Evolutionary conservation across 108 stramenopile genomes (phyloP), one percentile per base, ranked within the genome.

Genomic region (Cyclotella baltica): DNA sequence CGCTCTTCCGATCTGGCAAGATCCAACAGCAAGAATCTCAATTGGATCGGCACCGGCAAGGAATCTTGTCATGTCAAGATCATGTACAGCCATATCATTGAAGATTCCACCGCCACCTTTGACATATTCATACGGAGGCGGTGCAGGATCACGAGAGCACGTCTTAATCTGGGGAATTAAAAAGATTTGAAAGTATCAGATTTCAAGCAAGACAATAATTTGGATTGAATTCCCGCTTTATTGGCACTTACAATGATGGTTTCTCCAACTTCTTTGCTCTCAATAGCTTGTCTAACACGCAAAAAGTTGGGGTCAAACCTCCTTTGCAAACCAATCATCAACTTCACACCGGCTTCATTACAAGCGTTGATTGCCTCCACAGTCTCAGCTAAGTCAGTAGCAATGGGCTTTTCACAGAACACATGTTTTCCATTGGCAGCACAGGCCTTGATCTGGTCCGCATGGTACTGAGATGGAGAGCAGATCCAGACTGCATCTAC

Each of bases 401-500:
- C 97, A 66, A 98, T 91, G 23, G 97, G 97, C 77, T 98, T 98
- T 86, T 98, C 97, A 79, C 97, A 98, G 68, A 98, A 98, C 48
- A 98, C 94, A 76, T 97, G 93, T 81, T 98, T 98, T 31, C 90
- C 90, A 79, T 92, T 89, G 9, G 94, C 95, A 57, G 97, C 97
- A n/a, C n/a, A n/a, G n/a, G n/a, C n/a, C n/a, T n/a, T n/a, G n/a
- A n/a, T n/a, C n/a, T n/a, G n/a, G n/a, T n/a, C n/a, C n/a, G n/a
- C n/a, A n/a, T n/a, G n/a, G n/a, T n/a, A n/a, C n/a, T n/a, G n/a
- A n/a, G 61, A 94, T 9, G 97, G 97, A 29, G 96, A 97, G 84
- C 97, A 98, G 75, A 98, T 97, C 97, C 97, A 98, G 13, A 98
- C 96, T 30, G 97, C 97, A 78, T 98, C 96, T n/a, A 97, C 96